A percentile compares a stretch with the other conserved stretches of the same genome.
phyloP scores from a whole-genome alignment of 2,329 filamentous ascomycete species.

The Talaromyces sp. region DNA sequence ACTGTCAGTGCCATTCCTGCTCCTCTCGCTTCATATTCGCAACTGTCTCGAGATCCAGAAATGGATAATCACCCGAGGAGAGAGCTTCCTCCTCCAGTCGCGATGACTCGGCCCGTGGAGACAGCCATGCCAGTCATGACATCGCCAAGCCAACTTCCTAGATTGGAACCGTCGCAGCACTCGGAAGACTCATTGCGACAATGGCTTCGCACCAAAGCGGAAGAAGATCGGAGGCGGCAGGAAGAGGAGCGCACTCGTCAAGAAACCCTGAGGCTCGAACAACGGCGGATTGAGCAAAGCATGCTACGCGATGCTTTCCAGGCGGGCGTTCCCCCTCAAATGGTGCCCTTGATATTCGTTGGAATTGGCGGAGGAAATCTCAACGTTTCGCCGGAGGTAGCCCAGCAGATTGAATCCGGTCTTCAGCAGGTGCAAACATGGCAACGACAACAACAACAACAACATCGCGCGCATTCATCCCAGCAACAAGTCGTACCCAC shows the following conservation, averaged over 20 bases:
- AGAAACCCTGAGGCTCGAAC: constrained; percentile 64
- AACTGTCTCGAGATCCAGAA: constrained; percentile 45
- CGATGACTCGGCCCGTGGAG: constrained; percentile 55
- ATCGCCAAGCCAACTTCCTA: constrained; percentile 54
- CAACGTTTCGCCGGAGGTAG: constrained; percentile 59
- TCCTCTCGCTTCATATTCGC: constrained; percentile 23
- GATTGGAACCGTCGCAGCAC: constrained; percentile 61
- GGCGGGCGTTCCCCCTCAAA: constrained; percentile 65
- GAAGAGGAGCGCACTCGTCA: constrained; percentile 65
- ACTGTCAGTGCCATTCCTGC: constrained; percentile 30
- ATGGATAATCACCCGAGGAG: constrained; percentile 65
- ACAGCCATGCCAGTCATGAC: constrained; percentile 26
- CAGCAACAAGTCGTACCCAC: constrained; percentile 21
- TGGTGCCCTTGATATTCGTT: constrained; percentile 70
- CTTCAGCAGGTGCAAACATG: constrained; percentile 17
- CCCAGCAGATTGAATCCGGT: constrained; percentile 53
- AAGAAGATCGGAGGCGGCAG: constrained; percentile 61
- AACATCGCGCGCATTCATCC: constrained; percentile 21
- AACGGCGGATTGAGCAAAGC: constrained; percentile 65
- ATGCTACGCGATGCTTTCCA: constrained; percentile 65
- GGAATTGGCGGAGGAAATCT: constrained; percentile 62
- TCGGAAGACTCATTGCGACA: constrained; percentile 66
- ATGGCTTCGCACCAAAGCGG: constrained; percentile 66
- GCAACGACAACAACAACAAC: constrained; percentile 20
- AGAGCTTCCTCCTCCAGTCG: constrained; percentile 63